Base-by-base conservation (phyloP, 108 stramenopile species). In the Fistulifera solaris region DNA sequence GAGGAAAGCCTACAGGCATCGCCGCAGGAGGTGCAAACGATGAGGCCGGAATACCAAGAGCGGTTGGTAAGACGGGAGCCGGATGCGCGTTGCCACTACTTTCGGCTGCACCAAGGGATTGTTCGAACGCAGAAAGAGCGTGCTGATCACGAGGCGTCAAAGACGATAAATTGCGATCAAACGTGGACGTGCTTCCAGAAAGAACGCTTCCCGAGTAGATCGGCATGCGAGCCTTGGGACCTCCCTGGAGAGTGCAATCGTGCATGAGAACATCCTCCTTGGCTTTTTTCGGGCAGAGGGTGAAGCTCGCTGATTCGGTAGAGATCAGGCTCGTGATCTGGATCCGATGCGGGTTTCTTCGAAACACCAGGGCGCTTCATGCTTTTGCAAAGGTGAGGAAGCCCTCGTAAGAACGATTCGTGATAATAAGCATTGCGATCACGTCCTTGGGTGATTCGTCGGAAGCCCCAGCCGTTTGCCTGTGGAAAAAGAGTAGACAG, bases 401-500 rank as follows among this genome's bases (percentile, higher is more conserved):
- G 59, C 1, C 78, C 78, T 45, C 74, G 44, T 6, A 80, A 59
- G 58, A 80, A 80, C 41, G 64, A 31, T 39, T 74, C 77, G 50
- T 89, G 83, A 54, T 85, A 89, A 57, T 89, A 89, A 6, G 71
- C 38, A 38, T 80, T 78, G 2, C 75, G 55, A 59, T 89, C 87
- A 16, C 69, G 66, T 6, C 87, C 83, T 49, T 70, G 67, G 7
- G 72, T 64, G 38, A 75, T 53, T 6, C 74, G 25, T 4, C 74
- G 70, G 45, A 75, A 75, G n/a, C 74, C 74, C 76, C 76, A 77
- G 0, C 65, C 68, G 41, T 70, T 72, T 21, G 67, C 38, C 38
- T n/a, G n/a, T n/a, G n/a, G n/a, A 16, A 47, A 15, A 47, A 47
- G 14, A 47, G 7, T 21, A 12, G 6, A 47, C 6, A 47, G 21